Evolutionary conservation across 352 stramenopile genomes (phyloP), one percentile per base, ranked within the genome.

Genomic region (Pythium rishiriense): DNA sequence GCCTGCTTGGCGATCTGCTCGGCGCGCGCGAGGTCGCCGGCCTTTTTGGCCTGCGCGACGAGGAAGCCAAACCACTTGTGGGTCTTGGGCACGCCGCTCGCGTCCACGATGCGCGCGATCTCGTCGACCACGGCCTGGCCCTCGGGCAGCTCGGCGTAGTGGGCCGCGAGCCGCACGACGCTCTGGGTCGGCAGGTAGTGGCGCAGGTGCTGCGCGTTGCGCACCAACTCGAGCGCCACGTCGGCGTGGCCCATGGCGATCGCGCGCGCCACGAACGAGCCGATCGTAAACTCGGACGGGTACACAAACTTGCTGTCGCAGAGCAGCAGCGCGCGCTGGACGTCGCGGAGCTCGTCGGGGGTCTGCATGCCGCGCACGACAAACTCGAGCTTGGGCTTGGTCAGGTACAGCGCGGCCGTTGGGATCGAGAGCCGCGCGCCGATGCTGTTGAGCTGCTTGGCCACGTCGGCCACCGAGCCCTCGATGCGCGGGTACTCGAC

Each of bases 401-500:
- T 91, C 55, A 94, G 78, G 73, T 94, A 92, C 22, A 90, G 74
- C 56, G 85, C 75, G 19, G 83, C 84, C 55, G 85, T 92, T 6
- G 85, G 69, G 64, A 93, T 93, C 50, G 83, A 93, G 60, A 93
- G 72, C 0, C 83, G 83, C 59, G 75, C 79, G 66, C 83, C 83
- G 62, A 93, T 93, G 35, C 73, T 77, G 45, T 72, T 90, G 53
- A 93, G 71, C 64, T 71, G 72, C 64, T 85, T 87, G 55, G 81
- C 89, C 66, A 93, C 65, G 50, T 93, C 83, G 8, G 70, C 66
- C 53, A 90, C 83, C 17, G 74, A 87, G 51, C 83, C 83, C 42
- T 93, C 81, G 46, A 93, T 85, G 59, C 85, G 85, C 50, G 83
- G 83, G 75, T 93, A 93, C 64, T 93, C 81, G 62, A 87, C 83